Evolutionary conservation across 192 early-diverging fungal genomes (phyloP).

Genomic region (Coemansia sp.): DNA sequence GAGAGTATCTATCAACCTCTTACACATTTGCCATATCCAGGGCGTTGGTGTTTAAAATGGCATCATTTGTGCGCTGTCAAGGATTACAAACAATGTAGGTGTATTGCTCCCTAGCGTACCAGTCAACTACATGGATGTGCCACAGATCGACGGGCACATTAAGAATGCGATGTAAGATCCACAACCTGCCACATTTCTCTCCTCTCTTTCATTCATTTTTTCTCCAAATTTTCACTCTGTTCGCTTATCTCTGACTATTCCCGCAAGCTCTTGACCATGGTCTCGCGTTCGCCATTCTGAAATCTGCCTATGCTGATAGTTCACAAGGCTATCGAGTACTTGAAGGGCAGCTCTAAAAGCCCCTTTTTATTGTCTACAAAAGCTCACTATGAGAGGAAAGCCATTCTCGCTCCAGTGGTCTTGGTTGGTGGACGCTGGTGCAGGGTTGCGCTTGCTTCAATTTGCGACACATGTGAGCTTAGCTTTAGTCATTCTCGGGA

Average conservation of each 20-base stretch:
- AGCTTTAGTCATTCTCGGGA: not conserved
- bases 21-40: too few species aligned
- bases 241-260: not conserved
- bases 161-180: too few species aligned
- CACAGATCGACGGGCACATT: too few species aligned
- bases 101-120: too few species aligned
- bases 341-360: not conserved
- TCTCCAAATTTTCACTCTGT: not conserved
- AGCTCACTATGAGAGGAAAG: not conserved
- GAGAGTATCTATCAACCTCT: too few species aligned
- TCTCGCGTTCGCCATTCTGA: not conserved
- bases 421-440: conserved; percentile 4
- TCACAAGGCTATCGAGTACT: not conserved
- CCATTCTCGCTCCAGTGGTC: not conserved
- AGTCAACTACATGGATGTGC: too few species aligned
- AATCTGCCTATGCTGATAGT: conserved; percentile 2
- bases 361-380: too few species aligned
- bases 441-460: not conserved
- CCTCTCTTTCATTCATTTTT: not conserved
- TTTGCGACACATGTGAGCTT: not conserved
- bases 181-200: not conserved
- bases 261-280: not conserved
- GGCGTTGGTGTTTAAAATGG: too few species aligned
- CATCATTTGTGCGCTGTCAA: too few species aligned
- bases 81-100: too few species aligned